Evolutionary conservation across 1,284 basidiomycete genomes (phyloP).

Genomic region (Cutaneotrichosporon sp.): DNA sequence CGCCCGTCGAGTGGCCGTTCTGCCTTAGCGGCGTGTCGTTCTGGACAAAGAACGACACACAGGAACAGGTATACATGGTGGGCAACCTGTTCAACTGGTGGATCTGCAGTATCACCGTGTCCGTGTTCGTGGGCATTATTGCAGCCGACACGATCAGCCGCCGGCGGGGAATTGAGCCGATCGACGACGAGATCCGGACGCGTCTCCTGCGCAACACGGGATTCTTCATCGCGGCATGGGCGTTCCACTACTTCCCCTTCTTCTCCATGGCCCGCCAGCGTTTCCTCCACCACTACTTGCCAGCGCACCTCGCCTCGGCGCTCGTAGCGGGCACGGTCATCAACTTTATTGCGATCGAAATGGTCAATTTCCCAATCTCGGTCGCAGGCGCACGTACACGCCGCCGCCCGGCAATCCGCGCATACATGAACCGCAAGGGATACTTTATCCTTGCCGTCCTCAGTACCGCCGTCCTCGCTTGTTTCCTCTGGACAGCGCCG

Average conservation of each 20-base stretch:
- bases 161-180: slow-evolving; percentile 74
- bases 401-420: slow-evolving; percentile 59
- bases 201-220: slow-evolving; percentile 90
- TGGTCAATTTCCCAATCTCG: slow-evolving; percentile 89
- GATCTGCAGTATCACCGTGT: slow-evolving; percentile 76
- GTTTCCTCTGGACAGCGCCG: slow-evolving; percentile 73
- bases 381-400: slow-evolving; percentile 58
- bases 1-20: slow-evolving; percentile 98
- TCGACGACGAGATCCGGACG: slow-evolving; percentile 82
- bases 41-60: slow-evolving; percentile 81
- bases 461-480: slow-evolving; percentile 57
- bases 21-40: slow-evolving; percentile 91
- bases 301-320: slow-evolving; percentile 85
- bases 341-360: slow-evolving; percentile 85
- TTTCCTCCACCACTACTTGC: slow-evolving; percentile 97
- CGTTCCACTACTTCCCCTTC: slow-evolving; percentile 94
- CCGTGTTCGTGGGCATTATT: slow-evolving; percentile 82
- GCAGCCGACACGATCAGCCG: slow-evolving; percentile 83
- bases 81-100: slow-evolving; percentile 96
- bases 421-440: slow-evolving; percentile 58
- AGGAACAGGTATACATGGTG: slow-evolving; percentile 92
- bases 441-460: slow-evolving; percentile 56
- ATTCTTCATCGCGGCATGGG: slow-evolving; percentile 93
- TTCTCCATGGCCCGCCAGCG: slow-evolving; percentile 96
- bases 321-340: slow-evolving; percentile 86